Evolutionary conservation across 495 filamentous ascomycete species (phyloP), one percentile per base, ranked within the genome.

Genomic region (Aspergillus wentii): DNA sequence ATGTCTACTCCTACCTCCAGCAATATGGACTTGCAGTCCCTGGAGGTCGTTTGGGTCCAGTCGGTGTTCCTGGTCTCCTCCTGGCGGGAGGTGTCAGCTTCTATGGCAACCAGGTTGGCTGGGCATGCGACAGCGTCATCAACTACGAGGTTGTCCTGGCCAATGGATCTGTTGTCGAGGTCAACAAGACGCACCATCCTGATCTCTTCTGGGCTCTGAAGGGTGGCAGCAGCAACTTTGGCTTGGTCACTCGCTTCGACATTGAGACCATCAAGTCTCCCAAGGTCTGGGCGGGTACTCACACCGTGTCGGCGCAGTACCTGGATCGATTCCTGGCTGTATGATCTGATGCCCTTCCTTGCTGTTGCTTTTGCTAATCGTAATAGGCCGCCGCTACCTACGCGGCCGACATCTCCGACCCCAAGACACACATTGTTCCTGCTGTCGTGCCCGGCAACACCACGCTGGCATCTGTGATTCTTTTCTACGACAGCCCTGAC

Each of bases 151-250:
- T 85, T 4, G 78, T 82, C 2, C 74, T 78, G 6, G 71, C 78
- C 14, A 66, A 82, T 48, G 78, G 75, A 5, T 59, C 63, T 15
- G 65, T 83, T 32, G 57, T 75, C 17, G 51, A 75, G 19, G 80
- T 68, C 8, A 81, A 61, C 56, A 52, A 62, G 30, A 54, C 45
- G 3, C 48, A 61, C n/a, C 61, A 82, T 42, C 31, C 61, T 1
- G 78, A 83, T 54, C 69, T 85, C 4, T 82, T 76, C 59, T 80
- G 68, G 62, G 76, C 77, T 15, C 60, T 80, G 34, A 66, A 69
- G 44, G 75, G 74, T 9, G 76, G 75, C 7, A 61, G 57, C 36
- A 70, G 60, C 55, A 78, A 74, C 57, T 75, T 77, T 33, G 76
- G 75, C 9, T 51, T 79, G 6, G 74, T 76, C 11, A 78, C 73